phyloP scores from a whole-genome alignment of 495 filamentous ascomycete species.

The Clohesyomyces aquaticus region DNA sequence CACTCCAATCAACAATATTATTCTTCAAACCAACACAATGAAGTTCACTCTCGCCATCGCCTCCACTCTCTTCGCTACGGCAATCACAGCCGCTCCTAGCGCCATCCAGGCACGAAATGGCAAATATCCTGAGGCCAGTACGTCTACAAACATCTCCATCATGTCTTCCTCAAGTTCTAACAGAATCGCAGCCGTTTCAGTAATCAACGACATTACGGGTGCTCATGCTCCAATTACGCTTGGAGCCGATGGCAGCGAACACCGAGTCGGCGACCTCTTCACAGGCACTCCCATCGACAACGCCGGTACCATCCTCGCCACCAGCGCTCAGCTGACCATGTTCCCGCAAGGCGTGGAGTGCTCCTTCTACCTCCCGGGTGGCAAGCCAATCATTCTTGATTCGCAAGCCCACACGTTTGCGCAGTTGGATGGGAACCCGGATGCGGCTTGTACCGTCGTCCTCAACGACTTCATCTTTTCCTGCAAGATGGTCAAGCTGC shows the following conservation, averaged over 20 bases:
- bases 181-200: too few relatives aligned
- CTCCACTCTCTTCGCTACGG: conserved; percentile 11
- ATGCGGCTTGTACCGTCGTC: too few relatives aligned
- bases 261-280: conserved; percentile 5
- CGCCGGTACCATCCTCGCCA: conserved; percentile 1
- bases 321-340: conserved; percentile 4
- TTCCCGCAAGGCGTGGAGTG: conserved; percentile 6
- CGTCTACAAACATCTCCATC: too few relatives aligned
- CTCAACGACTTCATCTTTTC: too few relatives aligned
- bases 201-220: conserved; percentile 16
- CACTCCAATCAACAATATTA: conserved; percentile 2
- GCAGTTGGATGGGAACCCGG: too few relatives aligned
- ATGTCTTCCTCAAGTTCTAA: conserved; percentile 8
- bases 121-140: not conserved
- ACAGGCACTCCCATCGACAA: conserved; percentile 1
- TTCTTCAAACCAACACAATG: conserved; percentile 15
- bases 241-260: conserved; percentile 2
- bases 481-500: too few relatives aligned
- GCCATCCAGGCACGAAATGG: not conserved
- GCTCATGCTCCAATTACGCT: conserved; percentile 3
- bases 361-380: conserved; percentile 13
- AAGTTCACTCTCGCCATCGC: conserved; percentile 12
- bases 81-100: not conserved
- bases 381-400: too few relatives aligned
- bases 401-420: too few relatives aligned